Evolutionary conservation across 768 basidiomycete species (phyloP), one percentile per base, ranked within the genome.

Genomic region (Suillus subalutaceus): DNA sequence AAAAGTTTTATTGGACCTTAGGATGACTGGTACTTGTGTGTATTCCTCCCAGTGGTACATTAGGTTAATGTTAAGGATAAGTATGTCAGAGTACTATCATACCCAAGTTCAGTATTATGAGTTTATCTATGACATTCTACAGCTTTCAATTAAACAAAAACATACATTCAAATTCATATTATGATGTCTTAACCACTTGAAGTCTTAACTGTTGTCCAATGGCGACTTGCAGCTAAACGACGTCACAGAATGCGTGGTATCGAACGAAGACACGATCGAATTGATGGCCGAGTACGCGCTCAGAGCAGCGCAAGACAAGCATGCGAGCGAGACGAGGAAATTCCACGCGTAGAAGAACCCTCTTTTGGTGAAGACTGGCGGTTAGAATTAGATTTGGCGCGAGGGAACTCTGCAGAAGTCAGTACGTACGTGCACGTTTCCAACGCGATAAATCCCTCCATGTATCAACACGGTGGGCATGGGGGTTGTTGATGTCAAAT

Each of bases 201-300:
- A 38, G 20, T n/a, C 20, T 38, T 3, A 58, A 13, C 15, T 6
- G 15, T 10, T 18, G 20, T 60, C 26, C 40, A 77, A 46, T 5
- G 86, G 86, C 5, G 86, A 78, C 3, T 41, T 69, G 66, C 88
- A 89, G 4, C 87, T 78, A 71, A 89, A 89, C 18, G 86, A 85
- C 12, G 40, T 13, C 40, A 83, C 80, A 2, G 83, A 76, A 1
- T 76, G 77, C 8, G 71, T 60, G 1, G 72, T 63, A 26, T 77
- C 48, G 75, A 89, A 87, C 5, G 73, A 77, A 0, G 65, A 56
- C 53, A 83, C 78, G 59, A 88, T 85, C 7, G 80, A 72, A 63
- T 79, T 75, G 23, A 85, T 79, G 10, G 85, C 74, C 0, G 86
- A 81, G 52, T 69, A 79, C 66, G 69, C 46, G 70, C 85, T 86